Base-by-base conservation (phyloP, 106 monocot species). In the Apostasia shenzhenica region DNA sequence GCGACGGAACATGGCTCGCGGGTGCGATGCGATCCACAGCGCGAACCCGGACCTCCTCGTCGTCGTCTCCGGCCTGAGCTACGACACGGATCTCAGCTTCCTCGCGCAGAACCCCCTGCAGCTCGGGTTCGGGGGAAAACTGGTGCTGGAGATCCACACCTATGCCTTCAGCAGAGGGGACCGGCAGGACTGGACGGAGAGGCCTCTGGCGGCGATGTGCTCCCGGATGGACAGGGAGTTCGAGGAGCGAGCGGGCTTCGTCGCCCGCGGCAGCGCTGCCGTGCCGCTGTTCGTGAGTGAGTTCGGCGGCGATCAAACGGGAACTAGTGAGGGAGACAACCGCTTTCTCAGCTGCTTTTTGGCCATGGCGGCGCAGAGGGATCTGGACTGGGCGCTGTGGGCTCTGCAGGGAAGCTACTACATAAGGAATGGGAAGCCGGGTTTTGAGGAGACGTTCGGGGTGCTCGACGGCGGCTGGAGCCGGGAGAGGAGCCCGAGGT, bases 341-440 rank as follows among this genome's bases (percentile, higher is more conserved):
- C 45, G 67, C 37, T 84, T 80, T 14, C 11, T 84, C 45, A 63
- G 73, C 52, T 84, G 84, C 65, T 84, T 84, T 37, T 70, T 84
- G 8, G 65, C 70, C 7, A 80, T 71, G 11, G 74, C 77, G 1
- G 84, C 80, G 12, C 80, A 84, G 66, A 80, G 67, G 56, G 84
- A 84, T 49, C 50, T 84, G 50, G 84, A 84, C 52, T 84, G 84
- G 84, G 84, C 80, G 11, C 14, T 84, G 52, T 84, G 84, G 84
- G 77, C 84, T 0, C 56, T 84, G 72, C 84, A 84, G 37, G 80
- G 84, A 42, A 84, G 77, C 55, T 84, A 84, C 55, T 84, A 84
- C 47, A 49, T 54, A 66, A 73, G 84, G 51, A 71, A 74, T 6
- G 80, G 80, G 3, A 38, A 4, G 0, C 59, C 66, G 14, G 80